Percentiles rank a stretch among this genome's conserved stretches.
Conservation (phyloP, 2,329 filamentous ascomycete species). For the Beauveria sp. region DNA sequence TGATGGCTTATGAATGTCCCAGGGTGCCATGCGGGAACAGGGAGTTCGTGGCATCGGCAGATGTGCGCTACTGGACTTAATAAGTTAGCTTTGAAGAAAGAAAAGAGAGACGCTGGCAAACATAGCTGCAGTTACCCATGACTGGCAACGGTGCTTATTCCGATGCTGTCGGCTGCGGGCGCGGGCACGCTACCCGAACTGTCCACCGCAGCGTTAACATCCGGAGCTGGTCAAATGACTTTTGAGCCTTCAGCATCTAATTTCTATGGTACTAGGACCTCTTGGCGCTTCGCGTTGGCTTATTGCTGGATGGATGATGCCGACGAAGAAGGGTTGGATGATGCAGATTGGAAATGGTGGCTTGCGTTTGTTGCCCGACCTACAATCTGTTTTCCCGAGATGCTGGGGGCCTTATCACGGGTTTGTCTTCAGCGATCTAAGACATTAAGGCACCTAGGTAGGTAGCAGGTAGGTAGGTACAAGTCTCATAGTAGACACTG, state of each 20-base stretch:
- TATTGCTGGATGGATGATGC: neutral
- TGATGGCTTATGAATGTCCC: neutral
- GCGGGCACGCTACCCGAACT: neutral
- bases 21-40: neutral
- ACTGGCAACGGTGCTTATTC: neutral
- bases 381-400: too few species aligned
- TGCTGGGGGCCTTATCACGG: neutral
- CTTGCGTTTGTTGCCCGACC: too few species aligned
- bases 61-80: neutral
- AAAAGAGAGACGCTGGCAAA: neutral
- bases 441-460: too few species aligned
- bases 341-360: too few species aligned
- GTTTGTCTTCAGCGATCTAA: neutral
- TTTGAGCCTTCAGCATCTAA: too few species aligned
- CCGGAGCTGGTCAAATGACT: too few species aligned
- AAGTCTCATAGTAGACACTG: neutral
- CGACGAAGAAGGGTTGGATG: neutral
- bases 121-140: neutral
- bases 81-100: neutral
- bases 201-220: neutral
- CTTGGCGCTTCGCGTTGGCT: neutral
- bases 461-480: neutral
- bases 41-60: neutral
- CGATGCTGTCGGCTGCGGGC: neutral
- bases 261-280: neutral